Conservation (phyloP, 2,329 filamentous ascomycete genomes). For the Polychaeton citri region DNA sequence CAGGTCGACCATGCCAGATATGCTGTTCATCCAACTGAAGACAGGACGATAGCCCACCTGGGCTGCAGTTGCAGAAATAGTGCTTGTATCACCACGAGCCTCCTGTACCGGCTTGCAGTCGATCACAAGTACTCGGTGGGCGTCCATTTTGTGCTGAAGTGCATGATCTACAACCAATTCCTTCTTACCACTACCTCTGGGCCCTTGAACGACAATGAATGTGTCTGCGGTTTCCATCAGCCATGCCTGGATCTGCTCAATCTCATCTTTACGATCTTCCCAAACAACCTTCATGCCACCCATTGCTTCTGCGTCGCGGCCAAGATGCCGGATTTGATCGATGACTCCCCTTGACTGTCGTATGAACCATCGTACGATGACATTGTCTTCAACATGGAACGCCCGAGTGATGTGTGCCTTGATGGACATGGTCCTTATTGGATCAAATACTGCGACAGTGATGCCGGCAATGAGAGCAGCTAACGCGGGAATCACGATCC, state of each 20-base stretch:
- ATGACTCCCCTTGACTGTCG: conserved; percentile 52
- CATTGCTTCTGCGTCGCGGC: conserved; percentile 29
- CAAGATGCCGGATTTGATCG: conserved; percentile 34
- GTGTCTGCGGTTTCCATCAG: conserved; percentile 79
- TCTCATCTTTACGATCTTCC: conserved; percentile 71
- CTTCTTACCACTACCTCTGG: conserved; percentile 78
- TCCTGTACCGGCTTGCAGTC: conserved; percentile 93
- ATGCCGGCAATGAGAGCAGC: conserved; percentile 70
- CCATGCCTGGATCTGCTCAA: conserved; percentile 73
- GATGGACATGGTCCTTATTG: conserved; percentile 86
- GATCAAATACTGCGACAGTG: conserved; percentile 84
- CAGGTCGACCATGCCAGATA: conserved; percentile 83
- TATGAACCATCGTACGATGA: conserved; percentile 68
- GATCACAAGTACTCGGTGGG: conserved; percentile 66
- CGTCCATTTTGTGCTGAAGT: conserved; percentile 44
- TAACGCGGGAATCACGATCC: conserved; percentile 72
- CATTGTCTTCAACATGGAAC: conserved; percentile 60
- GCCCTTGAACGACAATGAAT: conserved; percentile 87
- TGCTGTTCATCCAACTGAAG: conserved; percentile 92
- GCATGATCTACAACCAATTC: conserved; percentile 80
- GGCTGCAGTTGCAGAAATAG: conserved; percentile 65
- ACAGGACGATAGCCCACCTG: conserved; percentile 85
- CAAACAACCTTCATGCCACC: conserved; percentile 69
- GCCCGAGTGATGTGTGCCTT: conserved; percentile 71
- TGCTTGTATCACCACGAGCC: conserved; percentile 73